Evolutionary conservation across 1,139 yeast genomes (phyloP).

Genomic region (Saccharomycopsis hybrid): DNA sequence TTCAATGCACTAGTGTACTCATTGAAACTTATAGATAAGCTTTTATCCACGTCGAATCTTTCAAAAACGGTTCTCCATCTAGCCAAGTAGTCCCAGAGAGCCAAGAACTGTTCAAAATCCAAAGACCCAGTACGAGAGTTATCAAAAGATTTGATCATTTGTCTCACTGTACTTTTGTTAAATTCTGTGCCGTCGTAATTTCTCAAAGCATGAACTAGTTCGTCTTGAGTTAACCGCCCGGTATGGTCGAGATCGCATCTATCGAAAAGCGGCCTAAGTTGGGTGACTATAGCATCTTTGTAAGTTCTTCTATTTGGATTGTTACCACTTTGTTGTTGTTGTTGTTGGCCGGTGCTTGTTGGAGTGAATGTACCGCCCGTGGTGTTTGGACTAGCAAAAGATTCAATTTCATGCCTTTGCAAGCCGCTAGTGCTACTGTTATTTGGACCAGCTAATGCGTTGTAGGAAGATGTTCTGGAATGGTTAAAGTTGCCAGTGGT

Average conservation of each 20-base stretch:
- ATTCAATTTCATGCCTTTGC: background rate
- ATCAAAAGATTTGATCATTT: constrained; percentile 40
- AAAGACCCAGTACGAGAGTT: constrained; percentile 23
- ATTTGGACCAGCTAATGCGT: background rate
- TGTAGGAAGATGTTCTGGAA: background rate
- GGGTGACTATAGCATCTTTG: background rate
- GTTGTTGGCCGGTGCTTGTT: background rate
- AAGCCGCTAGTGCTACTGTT: background rate
- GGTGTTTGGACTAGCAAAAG: background rate
- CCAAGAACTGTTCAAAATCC: constrained; percentile 43
- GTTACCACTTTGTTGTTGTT: background rate
- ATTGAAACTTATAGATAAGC: constrained; percentile 46
- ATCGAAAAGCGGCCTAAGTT: constrained; percentile 30
- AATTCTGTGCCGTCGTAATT: constrained; percentile 44
- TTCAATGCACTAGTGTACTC: constrained; percentile 43
- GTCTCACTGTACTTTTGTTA: constrained; percentile 38
- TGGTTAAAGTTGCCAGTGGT: background rate
- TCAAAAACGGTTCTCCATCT: constrained; percentile 43
- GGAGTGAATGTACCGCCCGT: background rate
- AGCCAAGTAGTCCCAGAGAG: constrained; percentile 43
- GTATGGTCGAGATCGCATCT: constrained; percentile 38
- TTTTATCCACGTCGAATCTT: constrained; percentile 40
- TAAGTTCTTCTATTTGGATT: background rate
- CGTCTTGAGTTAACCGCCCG: constrained; percentile 38
- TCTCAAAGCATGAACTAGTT: constrained; percentile 38